Percentiles rank a stretch among this genome's conserved stretches.
phyloP scores from a whole-genome alignment of 1,284 basidiomycete species.

The Xerocomus amazonicus region DNA sequence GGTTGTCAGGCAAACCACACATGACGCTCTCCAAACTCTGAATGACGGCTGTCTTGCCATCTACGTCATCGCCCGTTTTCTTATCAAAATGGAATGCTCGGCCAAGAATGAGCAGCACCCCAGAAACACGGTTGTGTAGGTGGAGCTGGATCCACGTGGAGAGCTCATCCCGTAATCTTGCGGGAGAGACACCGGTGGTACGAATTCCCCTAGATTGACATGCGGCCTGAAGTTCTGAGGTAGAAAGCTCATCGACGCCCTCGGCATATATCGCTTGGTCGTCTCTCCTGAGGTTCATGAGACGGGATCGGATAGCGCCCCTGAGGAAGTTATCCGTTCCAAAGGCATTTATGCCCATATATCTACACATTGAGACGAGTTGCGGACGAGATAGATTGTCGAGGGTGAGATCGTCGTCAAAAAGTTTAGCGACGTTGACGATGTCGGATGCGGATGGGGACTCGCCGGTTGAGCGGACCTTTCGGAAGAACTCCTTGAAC shows the following conservation, averaged over 20 bases:
- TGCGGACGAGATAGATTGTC: slow-evolving; percentile 98
- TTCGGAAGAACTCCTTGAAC: slow-evolving; percentile 99
- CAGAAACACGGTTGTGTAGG: slow-evolving; percentile 84
- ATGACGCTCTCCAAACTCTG: slow-evolving; percentile 87
- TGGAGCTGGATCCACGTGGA: slow-evolving; percentile 94
- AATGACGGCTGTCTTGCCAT: slow-evolving; percentile 74
- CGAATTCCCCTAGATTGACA: slow-evolving; percentile 95
- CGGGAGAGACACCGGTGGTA: slow-evolving; percentile 80
- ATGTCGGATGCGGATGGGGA: slow-evolving; percentile 85
- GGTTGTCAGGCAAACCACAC: slow-evolving; percentile 89
- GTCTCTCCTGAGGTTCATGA: slow-evolving; percentile 85
- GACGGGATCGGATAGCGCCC: slow-evolving; percentile 84
- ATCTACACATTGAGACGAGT: slow-evolving; percentile 94
- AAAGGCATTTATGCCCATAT: slow-evolving; percentile 98
- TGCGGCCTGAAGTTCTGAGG: slow-evolving; percentile 86
- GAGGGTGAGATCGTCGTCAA: slow-evolving; percentile 96
- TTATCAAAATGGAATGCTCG: slow-evolving; percentile 94
- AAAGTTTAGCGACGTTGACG: slow-evolving; percentile 93
- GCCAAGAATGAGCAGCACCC: slow-evolving; percentile 89
- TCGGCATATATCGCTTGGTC: slow-evolving; percentile 91
- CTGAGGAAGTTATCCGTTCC: slow-evolving; percentile 99
- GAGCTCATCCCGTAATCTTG: slow-evolving; percentile 84
- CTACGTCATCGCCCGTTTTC: slow-evolving; percentile 66
- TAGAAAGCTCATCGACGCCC: slow-evolving; percentile 88
- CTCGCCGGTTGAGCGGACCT: slow-evolving; percentile 95